Percentiles rank a stretch among this genome's conserved stretches.
These are phyloP conservation scores for Blastobotrys arbuscula DNA, from an alignment of 1,139 yeast species.

Conservation along the genomic window DNA sequence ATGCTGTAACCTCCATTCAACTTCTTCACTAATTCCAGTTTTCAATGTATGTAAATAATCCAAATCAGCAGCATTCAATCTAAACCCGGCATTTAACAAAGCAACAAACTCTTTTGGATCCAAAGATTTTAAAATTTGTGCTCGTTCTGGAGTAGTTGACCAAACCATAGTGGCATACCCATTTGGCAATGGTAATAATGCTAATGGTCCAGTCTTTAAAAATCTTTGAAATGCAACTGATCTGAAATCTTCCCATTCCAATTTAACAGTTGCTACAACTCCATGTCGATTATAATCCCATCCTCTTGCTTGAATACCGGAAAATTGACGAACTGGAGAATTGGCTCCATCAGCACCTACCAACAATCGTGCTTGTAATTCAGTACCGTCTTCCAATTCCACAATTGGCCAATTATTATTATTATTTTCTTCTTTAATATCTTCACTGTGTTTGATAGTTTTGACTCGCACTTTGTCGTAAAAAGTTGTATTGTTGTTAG, in stretches of 20 bases:
- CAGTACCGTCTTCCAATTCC: conserved; percentile 58
- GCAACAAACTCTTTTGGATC: conserved; percentile 59
- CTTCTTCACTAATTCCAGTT: conserved; percentile 42
- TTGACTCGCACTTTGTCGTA: conserved; percentile 64
- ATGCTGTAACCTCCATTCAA: conserved; percentile 61
- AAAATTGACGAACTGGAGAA: conserved; percentile 82
- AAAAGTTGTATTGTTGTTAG: conserved; percentile 30
- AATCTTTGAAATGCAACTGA: conserved; percentile 90
- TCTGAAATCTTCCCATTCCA: conserved; percentile 66
- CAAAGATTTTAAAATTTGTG: conserved; percentile 54
- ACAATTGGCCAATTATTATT: conserved; percentile 68
- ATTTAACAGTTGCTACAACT: conserved; percentile 77
- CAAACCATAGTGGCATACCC: conserved; percentile 87
- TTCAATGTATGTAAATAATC: conserved; percentile 56
- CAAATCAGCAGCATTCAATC: conserved; percentile 71
- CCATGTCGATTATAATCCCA: conserved; percentile 91
- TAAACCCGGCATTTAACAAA: conserved; percentile 80
- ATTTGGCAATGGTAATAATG: conserved; percentile 80
- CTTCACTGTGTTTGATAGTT: conserved; percentile 18
- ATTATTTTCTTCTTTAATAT: neutral
- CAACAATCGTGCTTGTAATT: conserved; percentile 61
- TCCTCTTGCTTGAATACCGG: conserved; percentile 80
- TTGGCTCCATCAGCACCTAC: conserved; percentile 97
- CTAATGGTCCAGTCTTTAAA: conserved; percentile 87
- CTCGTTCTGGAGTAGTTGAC: conserved; percentile 78